Percentiles rank a stretch among this genome's conserved stretches.
These are phyloP conservation scores for Solanum hybrid DNA, from an alignment of 305 asterid genomes.

Conservation along the genomic window DNA sequence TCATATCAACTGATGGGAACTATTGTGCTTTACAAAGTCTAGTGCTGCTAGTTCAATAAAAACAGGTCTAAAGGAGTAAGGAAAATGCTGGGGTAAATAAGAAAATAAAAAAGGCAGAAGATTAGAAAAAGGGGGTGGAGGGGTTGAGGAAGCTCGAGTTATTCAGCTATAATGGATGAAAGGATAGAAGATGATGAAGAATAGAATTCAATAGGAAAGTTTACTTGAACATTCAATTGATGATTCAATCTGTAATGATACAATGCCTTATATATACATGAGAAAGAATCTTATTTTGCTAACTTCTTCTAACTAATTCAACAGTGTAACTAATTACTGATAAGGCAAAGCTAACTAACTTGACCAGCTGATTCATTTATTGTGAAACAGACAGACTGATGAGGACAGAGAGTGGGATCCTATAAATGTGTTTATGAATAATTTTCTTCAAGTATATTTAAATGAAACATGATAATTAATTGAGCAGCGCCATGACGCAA, in stretches of 20 bases:
- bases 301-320: background rate
- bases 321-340: background rate
- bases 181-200: background rate
- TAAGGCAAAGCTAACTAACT: background rate
- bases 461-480: background rate
- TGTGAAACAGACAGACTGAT: background rate
- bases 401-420: background rate
- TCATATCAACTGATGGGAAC: background rate
- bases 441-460: background rate
- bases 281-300: background rate
- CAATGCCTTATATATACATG: background rate
- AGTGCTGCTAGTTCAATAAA: background rate
- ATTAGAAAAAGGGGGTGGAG: background rate
- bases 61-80: background rate
- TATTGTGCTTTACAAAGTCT: background rate
- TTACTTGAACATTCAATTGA: background rate
- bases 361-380: background rate
- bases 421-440: background rate
- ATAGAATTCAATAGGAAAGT: background rate
- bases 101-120: background rate
- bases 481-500: background rate
- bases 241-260: background rate
- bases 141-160: background rate
- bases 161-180: background rate
- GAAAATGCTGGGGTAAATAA: background rate